Conservation (phyloP, 2,329 filamentous ascomycete genomes). For the Botrytis cinerea region DNA sequence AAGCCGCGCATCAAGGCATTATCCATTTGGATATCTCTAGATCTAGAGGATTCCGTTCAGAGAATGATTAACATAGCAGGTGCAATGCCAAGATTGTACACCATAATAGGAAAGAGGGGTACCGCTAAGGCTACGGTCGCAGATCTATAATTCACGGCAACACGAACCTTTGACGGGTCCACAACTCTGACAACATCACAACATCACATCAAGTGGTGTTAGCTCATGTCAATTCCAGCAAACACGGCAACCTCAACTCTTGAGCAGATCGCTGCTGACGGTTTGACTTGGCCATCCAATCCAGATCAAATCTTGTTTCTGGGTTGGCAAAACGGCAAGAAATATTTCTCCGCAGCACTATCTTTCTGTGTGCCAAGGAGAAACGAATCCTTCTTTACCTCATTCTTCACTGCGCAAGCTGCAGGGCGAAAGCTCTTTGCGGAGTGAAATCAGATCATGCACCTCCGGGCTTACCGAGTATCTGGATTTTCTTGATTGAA, state of each 20-base stretch:
- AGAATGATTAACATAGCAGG: neutral
- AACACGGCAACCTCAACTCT: neutral
- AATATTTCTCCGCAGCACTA: neutral
- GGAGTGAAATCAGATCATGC: neutral
- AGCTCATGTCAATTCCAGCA: neutral
- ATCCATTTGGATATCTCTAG: neutral
- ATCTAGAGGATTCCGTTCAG: neutral
- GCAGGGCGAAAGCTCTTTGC: neutral
- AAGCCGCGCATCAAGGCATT: neutral
- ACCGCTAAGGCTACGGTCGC: neutral
- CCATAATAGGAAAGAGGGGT: neutral
- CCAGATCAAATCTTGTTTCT: neutral
- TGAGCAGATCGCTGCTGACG: neutral
- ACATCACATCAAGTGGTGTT: neutral
- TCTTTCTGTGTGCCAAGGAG: neutral
- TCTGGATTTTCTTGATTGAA: neutral
- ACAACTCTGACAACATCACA: neutral
- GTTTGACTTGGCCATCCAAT: neutral
- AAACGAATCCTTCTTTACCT: no score
- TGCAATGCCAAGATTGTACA: neutral
- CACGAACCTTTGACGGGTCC: neutral
- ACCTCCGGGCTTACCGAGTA: neutral
- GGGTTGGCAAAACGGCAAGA: neutral
- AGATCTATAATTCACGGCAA: neutral
- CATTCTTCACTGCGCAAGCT: neutral